Evolutionary conservation across 2,329 filamentous ascomycete genomes (phyloP), one percentile per base, ranked within the genome.

Genomic region (Fusarium robinianum): DNA sequence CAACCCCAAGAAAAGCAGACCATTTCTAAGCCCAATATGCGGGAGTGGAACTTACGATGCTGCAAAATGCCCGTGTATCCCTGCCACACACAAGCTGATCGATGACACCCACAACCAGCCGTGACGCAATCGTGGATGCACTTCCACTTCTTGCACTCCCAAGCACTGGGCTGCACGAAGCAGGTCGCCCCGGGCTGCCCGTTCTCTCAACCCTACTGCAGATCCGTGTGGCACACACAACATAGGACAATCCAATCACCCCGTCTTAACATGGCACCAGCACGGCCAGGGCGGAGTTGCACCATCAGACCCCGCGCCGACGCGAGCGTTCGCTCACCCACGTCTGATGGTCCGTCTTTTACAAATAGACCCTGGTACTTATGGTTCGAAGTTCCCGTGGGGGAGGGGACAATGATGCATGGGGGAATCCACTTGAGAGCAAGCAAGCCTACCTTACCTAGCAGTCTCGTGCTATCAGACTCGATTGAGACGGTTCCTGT

Each of bases 261-360:
- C 9, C 17, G 5, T 6, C n/a, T 21, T 17, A 10, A 6, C n/a
- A 32, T 33, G 29, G 29, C 21, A 32, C 24, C 5, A 21, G 18
- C 24, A 8, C 6, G 5, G 34, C n/a, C 15, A 22, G 11, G 22
- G n/a, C n/a, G 21, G 7, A 29, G 58, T 61, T 58, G 55, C 55
- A 51, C 55, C 41, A 61, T 61, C 42, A 32, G 39, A 39, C 57
- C 57, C 55, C 55, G 46, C 46, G 37, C 38, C 42, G 15, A 43
- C 49, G 54, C 47, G 55, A 60, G 24, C 24, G 22, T 41, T 21
- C 32, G 32, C n/a, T n/a, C n/a, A n/a, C n/a, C n/a, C n/a, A n/a
- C n/a, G n/a, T n/a, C n/a, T n/a, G 34, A 37, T 31, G 37, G 15
- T 24, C 31, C 24, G 35, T 34, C 22, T 26, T 24, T 22, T 17